phyloP scores from a whole-genome alignment of 345 rosid genomes.

The Syzygium grande region DNA sequence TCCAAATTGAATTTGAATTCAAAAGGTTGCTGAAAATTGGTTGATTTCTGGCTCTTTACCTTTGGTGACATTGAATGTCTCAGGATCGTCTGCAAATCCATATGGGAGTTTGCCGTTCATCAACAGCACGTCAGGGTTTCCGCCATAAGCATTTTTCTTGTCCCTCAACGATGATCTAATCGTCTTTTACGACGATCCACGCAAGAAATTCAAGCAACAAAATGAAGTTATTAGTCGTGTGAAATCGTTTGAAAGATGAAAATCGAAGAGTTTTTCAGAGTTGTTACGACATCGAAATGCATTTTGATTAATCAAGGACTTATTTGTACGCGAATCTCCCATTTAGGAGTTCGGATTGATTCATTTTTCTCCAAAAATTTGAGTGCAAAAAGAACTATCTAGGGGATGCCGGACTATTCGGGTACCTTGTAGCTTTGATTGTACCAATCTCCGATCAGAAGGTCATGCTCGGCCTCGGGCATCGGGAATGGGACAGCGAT shows the following conservation, averaged over 20 bases:
- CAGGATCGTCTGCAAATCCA: conserved; percentile 5
- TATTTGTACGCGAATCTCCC: neutral
- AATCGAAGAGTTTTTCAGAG: fast-evolving
- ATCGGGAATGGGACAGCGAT: conserved; percentile 29
- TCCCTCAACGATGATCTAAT: neutral
- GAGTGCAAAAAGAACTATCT: neutral
- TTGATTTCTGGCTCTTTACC: conserved; percentile 8
- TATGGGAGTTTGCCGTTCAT: conserved; percentile 43
- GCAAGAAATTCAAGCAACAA: neutral
- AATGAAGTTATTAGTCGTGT: neutral
- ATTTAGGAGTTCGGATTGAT: neutral
- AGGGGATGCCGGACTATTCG: no score
- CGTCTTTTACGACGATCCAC: neutral
- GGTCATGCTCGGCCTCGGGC: conserved; percentile 52
- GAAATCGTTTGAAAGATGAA: neutral
- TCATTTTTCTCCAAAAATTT: neutral
- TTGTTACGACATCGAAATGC: neutral
- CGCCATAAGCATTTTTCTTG: neutral
- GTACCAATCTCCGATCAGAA: conserved; percentile 48
- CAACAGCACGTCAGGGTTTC: conserved; percentile 13
- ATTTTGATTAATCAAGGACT: neutral
- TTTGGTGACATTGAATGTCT: conserved; percentile 31
- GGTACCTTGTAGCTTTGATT: conserved; percentile 18
- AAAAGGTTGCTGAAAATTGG: neutral
- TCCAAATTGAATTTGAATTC: neutral